These are phyloP conservation scores for Salix dunnii DNA, from an alignment of 345 rosid genomes.

Conservation along the genomic window DNA sequence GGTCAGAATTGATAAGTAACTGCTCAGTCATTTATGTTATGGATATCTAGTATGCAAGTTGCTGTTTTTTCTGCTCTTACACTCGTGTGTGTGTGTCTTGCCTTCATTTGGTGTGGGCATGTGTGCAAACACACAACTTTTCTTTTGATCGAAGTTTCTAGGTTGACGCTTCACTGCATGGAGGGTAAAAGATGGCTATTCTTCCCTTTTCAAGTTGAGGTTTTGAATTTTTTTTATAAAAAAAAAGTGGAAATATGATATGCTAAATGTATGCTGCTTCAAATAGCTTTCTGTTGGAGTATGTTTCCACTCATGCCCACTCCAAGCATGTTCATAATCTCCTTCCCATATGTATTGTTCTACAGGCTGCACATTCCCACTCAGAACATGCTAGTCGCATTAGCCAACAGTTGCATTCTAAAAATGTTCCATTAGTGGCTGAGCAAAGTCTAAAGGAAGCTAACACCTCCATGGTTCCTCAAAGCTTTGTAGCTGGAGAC, in stretches of 20 bases:
- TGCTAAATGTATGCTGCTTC: neutral
- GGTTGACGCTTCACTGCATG: too few relatives aligned
- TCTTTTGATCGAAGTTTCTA: too few relatives aligned
- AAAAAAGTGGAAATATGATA: neutral
- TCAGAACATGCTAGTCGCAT: slow-evolving; percentile 49
- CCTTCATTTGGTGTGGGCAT: neutral
- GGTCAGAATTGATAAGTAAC: too few relatives aligned
- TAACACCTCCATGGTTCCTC: slow-evolving; percentile 33
- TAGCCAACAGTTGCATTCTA: slow-evolving; percentile 43
- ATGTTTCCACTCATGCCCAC: neutral
- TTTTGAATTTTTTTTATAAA: neutral
- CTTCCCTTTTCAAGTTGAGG: neutral
- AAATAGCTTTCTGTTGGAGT: neutral
- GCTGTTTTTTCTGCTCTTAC: too few relatives aligned
- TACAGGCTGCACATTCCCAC: slow-evolving; percentile 49
- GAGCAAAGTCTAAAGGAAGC: slow-evolving; percentile 50
- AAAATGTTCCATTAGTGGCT: slow-evolving; percentile 31
- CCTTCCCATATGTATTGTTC: neutral
- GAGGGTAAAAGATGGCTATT: too few relatives aligned
- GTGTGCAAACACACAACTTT: too few relatives aligned
- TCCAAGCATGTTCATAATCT: neutral
- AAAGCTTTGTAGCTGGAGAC: slow-evolving; percentile 41
- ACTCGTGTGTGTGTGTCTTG: too few relatives aligned
- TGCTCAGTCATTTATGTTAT: too few relatives aligned
- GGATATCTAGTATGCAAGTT: too few relatives aligned